These are phyloP conservation scores for Boeremia lycopersici DNA, from an alignment of 2,329 filamentous ascomycete genomes.

Conservation along the genomic window DNA sequence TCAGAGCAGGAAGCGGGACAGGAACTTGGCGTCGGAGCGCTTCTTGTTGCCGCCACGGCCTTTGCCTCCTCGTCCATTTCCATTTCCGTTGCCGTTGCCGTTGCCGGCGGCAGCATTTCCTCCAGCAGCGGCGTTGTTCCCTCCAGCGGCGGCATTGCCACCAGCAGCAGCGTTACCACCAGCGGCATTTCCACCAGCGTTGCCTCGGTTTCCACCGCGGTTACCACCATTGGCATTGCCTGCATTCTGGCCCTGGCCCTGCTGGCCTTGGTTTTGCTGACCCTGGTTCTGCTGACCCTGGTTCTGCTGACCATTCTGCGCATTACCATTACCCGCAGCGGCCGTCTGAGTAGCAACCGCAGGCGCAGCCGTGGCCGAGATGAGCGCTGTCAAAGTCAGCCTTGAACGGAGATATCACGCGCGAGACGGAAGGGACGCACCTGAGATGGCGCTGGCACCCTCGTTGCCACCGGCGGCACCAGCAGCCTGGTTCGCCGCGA, in stretches of 20 bases:
- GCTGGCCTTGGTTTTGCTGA: not conserved
- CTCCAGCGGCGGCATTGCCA: not conserved
- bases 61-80: constrained; percentile 15
- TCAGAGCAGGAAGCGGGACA: constrained; percentile 7
- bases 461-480: constrained; percentile 47
- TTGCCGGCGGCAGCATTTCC: not conserved
- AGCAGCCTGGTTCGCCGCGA: constrained; percentile 54
- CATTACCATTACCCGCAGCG: not conserved
- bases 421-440: constrained; percentile 34
- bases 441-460: constrained; percentile 50
- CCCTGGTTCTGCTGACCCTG: constrained; percentile 13
- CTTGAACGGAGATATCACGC: not conserved
- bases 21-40: constrained; percentile 4
- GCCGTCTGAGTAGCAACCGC: constrained; percentile 7
- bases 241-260: constrained; percentile 5
- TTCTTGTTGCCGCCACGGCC: constrained; percentile 18
- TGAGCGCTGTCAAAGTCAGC: constrained; percentile 25
- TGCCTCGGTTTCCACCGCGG: constrained; percentile 17
- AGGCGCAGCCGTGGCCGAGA: constrained; percentile 17
- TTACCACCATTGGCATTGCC: constrained; percentile 11
- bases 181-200: not conserved
- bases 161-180: not conserved
- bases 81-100: constrained; percentile 17
- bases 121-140: not conserved
- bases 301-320: constrained; percentile 7